Evolutionary conservation across 2,329 filamentous ascomycete genomes (phyloP), one percentile per base, ranked within the genome.

Genomic region (Cyphellophora europaea): DNA sequence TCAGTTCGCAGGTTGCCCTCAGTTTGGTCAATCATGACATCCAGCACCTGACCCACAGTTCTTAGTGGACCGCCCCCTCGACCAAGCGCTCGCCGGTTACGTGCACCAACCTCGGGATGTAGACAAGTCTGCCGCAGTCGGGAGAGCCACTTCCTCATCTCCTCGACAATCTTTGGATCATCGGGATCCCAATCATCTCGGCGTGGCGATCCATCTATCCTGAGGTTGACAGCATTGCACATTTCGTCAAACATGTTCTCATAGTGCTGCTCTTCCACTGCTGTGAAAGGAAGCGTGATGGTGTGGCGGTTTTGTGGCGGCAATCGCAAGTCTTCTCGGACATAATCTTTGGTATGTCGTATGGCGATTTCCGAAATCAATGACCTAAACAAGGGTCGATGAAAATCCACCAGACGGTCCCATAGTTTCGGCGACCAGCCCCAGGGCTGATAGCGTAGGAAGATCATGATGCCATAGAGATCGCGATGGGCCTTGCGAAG

Each of bases 241-340:
- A 94, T 86, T 42, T 83, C 67, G 31, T 77, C 71, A 52, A 89
- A 87, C 2, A 93, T 58, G 5, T 77, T 74, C 27, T 72, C 69
- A 51, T 96, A 96, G 51, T 93, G 78, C 52, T 95, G 85, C 52
- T 95, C 84, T 53, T 96, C 91, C 8, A 96, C 74, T 0, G 84
- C 76, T 0, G 82, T 91, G 51, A 96, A 93, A 0, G 91, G 86
- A 55, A 94, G 78, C 2, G 82, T 91, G 38, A 96, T 84, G 8
- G 93, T 79, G 43, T 86, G 79, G 6, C 91, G 77, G 51, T 82
- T 88, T 53, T 98, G 91, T 1, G 76, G 67, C 6, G 91, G 91
- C 8, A 98, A 59, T 2, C 67, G 66, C 23, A 96, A 69, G 50
- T 98, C 88, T 38, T 82, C 69, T 23, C 86, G 74, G 6, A 96